Evolutionary conservation across 2,329 filamentous ascomycete species (phyloP).

Genomic region (Parascedosporium putredinis): DNA sequence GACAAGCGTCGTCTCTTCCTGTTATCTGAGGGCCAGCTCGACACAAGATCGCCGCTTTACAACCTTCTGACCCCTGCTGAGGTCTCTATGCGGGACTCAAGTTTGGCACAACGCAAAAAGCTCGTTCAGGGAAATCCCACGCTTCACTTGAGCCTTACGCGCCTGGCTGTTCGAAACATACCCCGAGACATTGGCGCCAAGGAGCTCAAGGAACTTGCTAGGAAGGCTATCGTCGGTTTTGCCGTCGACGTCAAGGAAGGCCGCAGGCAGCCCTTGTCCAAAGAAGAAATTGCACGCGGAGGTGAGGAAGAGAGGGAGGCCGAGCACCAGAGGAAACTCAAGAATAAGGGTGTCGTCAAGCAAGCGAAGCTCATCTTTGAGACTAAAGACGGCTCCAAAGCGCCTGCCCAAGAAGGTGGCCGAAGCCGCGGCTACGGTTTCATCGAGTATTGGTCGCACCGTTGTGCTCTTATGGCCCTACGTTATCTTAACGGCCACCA

Average conservation of each 20-base stretch:
- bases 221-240: constrained; percentile 89
- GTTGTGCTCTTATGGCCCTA: constrained; percentile 88
- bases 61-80: constrained; percentile 67
- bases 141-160: constrained; percentile 78
- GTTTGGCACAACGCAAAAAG: constrained; percentile 75
- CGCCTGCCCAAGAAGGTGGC: constrained; percentile 64
- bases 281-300: constrained; percentile 75
- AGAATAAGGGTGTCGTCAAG: constrained; percentile 76
- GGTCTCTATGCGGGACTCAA: constrained; percentile 78
- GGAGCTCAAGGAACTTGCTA: constrained; percentile 80
- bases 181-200: constrained; percentile 76
- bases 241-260: constrained; percentile 79
- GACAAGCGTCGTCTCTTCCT: constrained; percentile 89
- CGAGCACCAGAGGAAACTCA: constrained; percentile 67
- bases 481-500: constrained; percentile 81
- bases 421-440: constrained; percentile 92
- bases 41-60: constrained; percentile 67
- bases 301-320: constrained; percentile 71
- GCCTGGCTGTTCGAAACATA: constrained; percentile 84
- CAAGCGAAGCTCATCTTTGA: constrained; percentile 96
- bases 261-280: constrained; percentile 67
- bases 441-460: constrained; percentile 89
- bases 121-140: constrained; percentile 86
- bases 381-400: constrained; percentile 72
- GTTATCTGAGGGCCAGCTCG: constrained; percentile 74